Evolutionary conservation across 2,329 filamentous ascomycete species (phyloP).

Genomic region (Drechslerella stenobrocha): DNA sequence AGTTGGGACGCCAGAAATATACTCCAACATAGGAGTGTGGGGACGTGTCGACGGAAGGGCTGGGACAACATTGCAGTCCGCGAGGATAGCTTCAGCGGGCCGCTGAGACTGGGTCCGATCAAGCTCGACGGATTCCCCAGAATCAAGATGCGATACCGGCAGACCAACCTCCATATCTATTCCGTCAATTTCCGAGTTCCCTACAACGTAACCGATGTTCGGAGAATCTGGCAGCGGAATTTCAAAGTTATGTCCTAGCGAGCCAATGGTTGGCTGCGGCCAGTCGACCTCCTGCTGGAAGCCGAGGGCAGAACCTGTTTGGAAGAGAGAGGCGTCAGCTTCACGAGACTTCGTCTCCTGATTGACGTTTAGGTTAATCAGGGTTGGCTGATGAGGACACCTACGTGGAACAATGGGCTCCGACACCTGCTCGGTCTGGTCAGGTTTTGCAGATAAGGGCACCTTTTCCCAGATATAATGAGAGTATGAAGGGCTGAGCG

Average conservation of each 20-base stretch:
- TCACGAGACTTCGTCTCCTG: too few relatives aligned
- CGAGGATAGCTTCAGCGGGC: neutral
- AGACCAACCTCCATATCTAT: neutral
- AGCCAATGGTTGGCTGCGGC: neutral
- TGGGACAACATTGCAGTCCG: neutral
- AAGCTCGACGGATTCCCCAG: neutral
- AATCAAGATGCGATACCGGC: neutral
- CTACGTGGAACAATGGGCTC: too few relatives aligned
- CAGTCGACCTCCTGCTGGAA: neutral
- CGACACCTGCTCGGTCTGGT: too few relatives aligned
- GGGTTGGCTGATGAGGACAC: too few relatives aligned
- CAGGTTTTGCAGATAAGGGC: too few relatives aligned
- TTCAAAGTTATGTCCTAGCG: neutral
- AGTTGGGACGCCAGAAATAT: neutral
- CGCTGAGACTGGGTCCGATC: neutral
- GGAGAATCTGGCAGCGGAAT: neutral
- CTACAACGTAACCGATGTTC: too few relatives aligned
- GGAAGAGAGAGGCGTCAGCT: too few relatives aligned
- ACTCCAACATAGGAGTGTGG: neutral
- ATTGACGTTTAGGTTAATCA: too few relatives aligned
- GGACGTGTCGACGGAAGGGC: constrained; percentile 8
- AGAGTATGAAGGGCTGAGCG: constrained; percentile 18
- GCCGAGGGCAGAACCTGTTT: neutral
- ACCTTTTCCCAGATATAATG: neutral
- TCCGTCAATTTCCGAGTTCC: neutral